Base-by-base conservation (phyloP, 2,329 filamentous ascomycete genomes). In the Lecanicillium sp. region DNA sequence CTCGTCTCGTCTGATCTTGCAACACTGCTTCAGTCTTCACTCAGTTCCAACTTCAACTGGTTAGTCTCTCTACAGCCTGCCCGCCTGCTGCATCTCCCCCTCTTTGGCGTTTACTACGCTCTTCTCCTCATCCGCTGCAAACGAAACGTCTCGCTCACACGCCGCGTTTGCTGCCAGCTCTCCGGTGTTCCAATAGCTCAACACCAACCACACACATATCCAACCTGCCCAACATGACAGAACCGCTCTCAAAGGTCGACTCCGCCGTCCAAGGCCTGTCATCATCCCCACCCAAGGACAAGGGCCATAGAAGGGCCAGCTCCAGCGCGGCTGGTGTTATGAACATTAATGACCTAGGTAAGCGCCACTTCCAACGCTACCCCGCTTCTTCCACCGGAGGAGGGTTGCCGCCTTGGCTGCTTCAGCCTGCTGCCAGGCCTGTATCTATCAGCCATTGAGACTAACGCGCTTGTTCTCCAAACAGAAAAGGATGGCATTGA, bases 301-400 rank as follows among this genome's bases (percentile, higher is more conserved):
- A 75, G 57, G 65, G 65, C 48, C 74, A 82, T 57, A 75, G 81
- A 52, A 78, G 87, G 65, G 68, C 71, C 46, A 88, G 85, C 61
- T 90, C 85, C 40, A 77, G 73, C 52, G 74, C 75, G 33, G 72
- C 81, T 45, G 85, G 83, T 50, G 60, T 64, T n/a, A 53, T 56
- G 47, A 94, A 88, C 65, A 83, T 95, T 65, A 78, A 80, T 51
- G 89, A 95, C 51, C 74, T 95, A 48, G 82, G 88, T 94, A 73
- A 63, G 80, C 33, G n/a, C 39, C 25, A 12, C 22, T 41, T 30
- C 16, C 22, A 18, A 11, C 17, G 14, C 29, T 7, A 28, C 22
- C 22, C 22, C 22, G 22, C 22, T 25, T 25, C 22, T 25, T 6
- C 11, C 22, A 11, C 22, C 7, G 22, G 22, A n/a, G n/a, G n/a